Evolutionary conservation across 2,329 filamentous ascomycete genomes (phyloP).

Genomic region (Pyrenophora teres): DNA sequence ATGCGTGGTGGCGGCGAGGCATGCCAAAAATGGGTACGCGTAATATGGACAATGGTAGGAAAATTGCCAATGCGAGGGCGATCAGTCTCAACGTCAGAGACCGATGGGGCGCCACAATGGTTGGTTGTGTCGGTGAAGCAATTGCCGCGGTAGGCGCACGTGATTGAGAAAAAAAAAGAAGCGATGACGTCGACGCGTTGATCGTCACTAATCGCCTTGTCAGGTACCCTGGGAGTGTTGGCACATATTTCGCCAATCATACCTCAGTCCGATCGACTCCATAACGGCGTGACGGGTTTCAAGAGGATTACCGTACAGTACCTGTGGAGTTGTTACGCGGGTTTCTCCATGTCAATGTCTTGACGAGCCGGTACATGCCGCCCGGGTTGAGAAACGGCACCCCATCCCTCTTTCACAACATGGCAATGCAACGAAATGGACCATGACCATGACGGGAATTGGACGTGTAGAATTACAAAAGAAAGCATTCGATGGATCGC

Average conservation of each 20-base stretch:
- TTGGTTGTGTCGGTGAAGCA: not conserved
- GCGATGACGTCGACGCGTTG: conserved; percentile 17
- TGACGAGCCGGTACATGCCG: no score
- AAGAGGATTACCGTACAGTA: no score
- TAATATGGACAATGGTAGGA: not conserved
- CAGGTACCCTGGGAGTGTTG: not conserved
- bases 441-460: no score
- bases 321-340: no score
- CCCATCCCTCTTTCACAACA: no score
- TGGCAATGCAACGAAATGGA: no score
- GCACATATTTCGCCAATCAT: no score
- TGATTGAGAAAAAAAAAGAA: conserved; percentile 4
- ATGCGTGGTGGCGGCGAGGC: conserved; percentile 33
- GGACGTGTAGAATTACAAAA: not conserved
- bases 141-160: not conserved
- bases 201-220: not conserved
- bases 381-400: no score
- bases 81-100: not conserved
- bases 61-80: not conserved
- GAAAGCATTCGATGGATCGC: not conserved
- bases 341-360: no score
- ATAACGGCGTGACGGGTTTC: no score
- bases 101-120: not conserved
- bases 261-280: no score
- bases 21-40: conserved; percentile 21